phyloP scores from a whole-genome alignment of 2,329 filamentous ascomycete genomes.

The Bertia moriformis region DNA sequence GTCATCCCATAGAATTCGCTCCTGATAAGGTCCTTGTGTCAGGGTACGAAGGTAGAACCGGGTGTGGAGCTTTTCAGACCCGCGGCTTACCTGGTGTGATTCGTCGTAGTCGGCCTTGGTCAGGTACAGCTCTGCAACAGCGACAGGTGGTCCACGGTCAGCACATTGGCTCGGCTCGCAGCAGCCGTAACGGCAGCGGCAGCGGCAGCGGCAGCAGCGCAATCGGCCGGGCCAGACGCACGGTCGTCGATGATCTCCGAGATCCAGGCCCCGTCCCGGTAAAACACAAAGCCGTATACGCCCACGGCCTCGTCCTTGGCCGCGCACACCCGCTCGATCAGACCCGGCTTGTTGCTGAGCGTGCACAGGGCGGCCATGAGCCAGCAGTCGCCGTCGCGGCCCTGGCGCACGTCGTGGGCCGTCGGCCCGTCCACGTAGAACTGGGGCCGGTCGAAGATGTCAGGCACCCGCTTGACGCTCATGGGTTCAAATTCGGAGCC shows the following conservation, averaged over 20 bases:
- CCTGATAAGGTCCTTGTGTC: too few species aligned
- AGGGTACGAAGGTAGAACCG: too few species aligned
- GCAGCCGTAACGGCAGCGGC: too few species aligned
- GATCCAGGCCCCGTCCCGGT: constrained; percentile 64
- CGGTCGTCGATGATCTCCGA: constrained; percentile 43
- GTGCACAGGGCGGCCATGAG: constrained; percentile 69
- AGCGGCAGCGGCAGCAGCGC: too few species aligned
- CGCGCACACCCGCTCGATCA: constrained; percentile 64
- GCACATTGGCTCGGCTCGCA: too few species aligned
- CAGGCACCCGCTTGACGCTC: constrained; percentile 54
- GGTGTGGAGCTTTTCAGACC: too few species aligned
- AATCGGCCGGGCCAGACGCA: too few species aligned
- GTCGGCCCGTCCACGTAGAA: constrained; percentile 69
- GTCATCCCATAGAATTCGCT: constrained; percentile 26
- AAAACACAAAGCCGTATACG: constrained; percentile 76
- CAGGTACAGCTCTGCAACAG: constrained; percentile 26
- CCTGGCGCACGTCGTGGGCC: constrained; percentile 67
- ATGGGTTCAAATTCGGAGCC: constrained; percentile 21
- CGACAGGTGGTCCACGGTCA: too few species aligned
- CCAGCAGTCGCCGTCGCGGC: constrained; percentile 72
- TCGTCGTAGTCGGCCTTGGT: constrained; percentile 49
- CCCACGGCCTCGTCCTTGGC: constrained; percentile 58
- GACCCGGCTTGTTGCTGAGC: constrained; percentile 54
- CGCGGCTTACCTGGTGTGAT: too few species aligned
- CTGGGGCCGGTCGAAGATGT: constrained; percentile 62